Base-by-base conservation (phyloP, 345 rosid species). In the Bruguiera gymnorhiza region DNA sequence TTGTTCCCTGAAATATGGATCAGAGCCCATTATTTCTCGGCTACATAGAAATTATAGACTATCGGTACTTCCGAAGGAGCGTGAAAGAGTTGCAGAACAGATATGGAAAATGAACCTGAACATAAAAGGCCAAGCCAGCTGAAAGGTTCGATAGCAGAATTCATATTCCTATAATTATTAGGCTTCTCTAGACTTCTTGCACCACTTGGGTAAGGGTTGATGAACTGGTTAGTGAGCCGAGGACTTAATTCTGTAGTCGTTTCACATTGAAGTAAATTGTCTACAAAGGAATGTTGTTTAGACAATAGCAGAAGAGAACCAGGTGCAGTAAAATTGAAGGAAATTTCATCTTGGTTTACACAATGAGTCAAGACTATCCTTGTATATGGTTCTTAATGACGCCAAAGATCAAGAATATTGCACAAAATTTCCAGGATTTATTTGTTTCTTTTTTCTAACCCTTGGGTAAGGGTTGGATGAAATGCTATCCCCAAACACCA, bases 1-100 rank as follows among this genome's bases (percentile, higher is more conserved):
- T 86, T 55, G 94, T 86, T 69, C 94, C 88, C 93, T 88, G 83
- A 69, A 76, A 70, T 21, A 63, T 65, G 55, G 31, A 72, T 27
- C 46, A 46, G 34, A 62, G 54, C 66, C 43, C 34, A 48, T 32
- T 15, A 55, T 43, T 23, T 54, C 63, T 67, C 60, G 65, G 75
- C 50, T 43, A 43, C 50, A 43, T 11, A 13, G 50, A 43, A 18
- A 43, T 13, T 43, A 31, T 39, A 46, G 54, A 18, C 62, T 3
- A 36, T 67, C 24, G 24, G 21, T 36, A 6, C 13, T 19, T 29
- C 8, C 13, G 8, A 67, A 56, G 60, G 13, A 56, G 19, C 26
- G 24, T 30, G 6, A 56, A 24, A 56, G 19, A 56, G 26, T 56
- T 21, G 13, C 59, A 55, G 29, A 55, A 39, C 39, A 34, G 15